phyloP scores from a whole-genome alignment of 169 alveolate species.

The Eimeria acervulina region DNA sequence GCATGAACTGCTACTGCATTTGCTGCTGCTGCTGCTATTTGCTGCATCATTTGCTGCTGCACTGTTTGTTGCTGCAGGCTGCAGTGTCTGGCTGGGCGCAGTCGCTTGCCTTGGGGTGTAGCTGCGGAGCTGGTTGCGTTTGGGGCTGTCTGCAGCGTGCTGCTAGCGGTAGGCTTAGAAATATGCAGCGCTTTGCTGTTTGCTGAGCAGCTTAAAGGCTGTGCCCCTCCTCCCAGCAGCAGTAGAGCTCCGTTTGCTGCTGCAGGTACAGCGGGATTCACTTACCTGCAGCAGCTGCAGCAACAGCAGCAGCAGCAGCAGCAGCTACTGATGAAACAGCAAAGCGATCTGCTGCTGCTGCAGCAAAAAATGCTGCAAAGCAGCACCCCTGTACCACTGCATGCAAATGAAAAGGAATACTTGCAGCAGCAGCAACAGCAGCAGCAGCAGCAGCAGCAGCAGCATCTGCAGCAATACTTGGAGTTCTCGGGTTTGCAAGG shows the following conservation, averaged over 20 bases:
- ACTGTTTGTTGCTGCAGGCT: not conserved
- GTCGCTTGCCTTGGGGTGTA: not conserved
- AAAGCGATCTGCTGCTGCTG: not conserved
- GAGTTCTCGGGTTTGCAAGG: no score
- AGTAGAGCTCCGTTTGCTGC: not conserved
- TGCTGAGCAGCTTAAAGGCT: not conserved
- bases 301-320: not conserved
- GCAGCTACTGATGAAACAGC: not conserved
- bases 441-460: not conserved
- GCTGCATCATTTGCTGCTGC: no score
- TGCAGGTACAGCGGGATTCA: not conserved
- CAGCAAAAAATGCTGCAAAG: not conserved
- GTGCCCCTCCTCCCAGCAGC: not conserved
- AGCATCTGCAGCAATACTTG: no score
- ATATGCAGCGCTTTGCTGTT: not conserved
- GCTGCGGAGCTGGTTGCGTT: not conserved
- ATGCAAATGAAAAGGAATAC: not conserved
- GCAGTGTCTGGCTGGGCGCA: conserved; percentile 7
- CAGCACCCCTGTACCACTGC: not conserved
- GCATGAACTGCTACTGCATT: no score
- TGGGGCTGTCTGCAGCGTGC: not conserved
- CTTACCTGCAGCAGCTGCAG: not conserved
- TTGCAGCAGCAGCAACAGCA: not conserved
- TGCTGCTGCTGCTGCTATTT: no score
- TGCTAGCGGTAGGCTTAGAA: conserved; percentile 23